Evolutionary conservation across 495 filamentous ascomycete species (phyloP), one percentile per base, ranked within the genome.

Genomic region (Penicillium herquei): DNA sequence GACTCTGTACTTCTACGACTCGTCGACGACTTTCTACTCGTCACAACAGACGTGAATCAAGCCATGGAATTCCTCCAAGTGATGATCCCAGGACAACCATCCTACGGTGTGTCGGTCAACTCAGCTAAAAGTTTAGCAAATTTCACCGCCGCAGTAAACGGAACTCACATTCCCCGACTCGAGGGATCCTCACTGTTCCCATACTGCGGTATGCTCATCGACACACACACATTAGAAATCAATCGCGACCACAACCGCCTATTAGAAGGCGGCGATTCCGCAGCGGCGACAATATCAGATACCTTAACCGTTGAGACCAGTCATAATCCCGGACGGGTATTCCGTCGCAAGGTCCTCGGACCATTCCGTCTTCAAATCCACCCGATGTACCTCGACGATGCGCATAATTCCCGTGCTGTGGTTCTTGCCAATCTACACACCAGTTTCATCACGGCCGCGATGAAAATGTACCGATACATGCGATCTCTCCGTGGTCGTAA

Each of bases 21-120:
- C 2, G 88, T 95, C 39, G 94, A 98, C 49, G 94, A 98, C 61
- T 98, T 98, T 59, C 71, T 97, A 14, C 82, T 98, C 42, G 85
- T 98, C 61, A 96, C 91, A 2, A 82, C 84, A 0, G 75, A 89
- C 49, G 70, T 63, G 39, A 56, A 66, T 0, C 81, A 90, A 62
- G 92, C 90, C 0, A 74, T 72, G 49, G 71, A 74, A 12, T 97
- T 98, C 62, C 69, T 96, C 21, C 70, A 83, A 43, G 77, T 84
- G 35, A 96, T 98, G 92, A 83, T 94, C 58, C 61, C 72, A 1
- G 94, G 93, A 3, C 68, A 91, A 30, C 84, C 86, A 1, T 78
- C 82, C 35, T 96, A 93, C 62, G 94, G 94, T 17, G 84, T 97
- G 30, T 68, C 71, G 2, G 87, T 98, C 33, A 92, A 89, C 60